Evolutionary conservation across 345 rosid species (phyloP).

Genomic region (Acer yangbiense): DNA sequence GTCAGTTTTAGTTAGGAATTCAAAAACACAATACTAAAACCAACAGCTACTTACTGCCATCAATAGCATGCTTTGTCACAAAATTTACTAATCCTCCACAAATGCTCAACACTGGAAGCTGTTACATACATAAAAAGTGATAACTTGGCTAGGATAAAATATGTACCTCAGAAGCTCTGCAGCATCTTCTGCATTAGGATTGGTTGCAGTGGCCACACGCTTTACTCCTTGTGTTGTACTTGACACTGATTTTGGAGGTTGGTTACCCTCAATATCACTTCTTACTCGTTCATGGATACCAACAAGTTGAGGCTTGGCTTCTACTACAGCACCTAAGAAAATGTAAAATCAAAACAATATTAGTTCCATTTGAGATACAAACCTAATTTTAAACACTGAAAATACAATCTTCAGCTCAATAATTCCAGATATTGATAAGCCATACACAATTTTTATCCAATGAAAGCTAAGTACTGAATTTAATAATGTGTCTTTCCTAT

Average conservation of each 20-base stretch:
- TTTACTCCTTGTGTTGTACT: conserved; percentile 45
- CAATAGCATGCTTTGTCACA: not conserved
- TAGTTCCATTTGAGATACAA: not conserved
- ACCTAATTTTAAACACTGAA: not conserved
- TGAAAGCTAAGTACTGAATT: not conserved
- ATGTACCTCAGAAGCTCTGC: conserved; percentile 78
- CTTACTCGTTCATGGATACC: conserved; percentile 88
- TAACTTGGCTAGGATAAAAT: not conserved
- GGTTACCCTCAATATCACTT: conserved; percentile 68
- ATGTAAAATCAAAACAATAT: conserved; percentile 11
- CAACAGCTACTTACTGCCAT: not conserved
- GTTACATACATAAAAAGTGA: not conserved
- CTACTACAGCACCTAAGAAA: conserved; percentile 68
- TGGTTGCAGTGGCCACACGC: conserved; percentile 68
- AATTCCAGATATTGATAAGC: not conserved
- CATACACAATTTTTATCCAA: not conserved
- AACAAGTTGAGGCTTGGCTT: conserved; percentile 83
- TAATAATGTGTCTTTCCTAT: not conserved
- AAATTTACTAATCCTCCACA: not conserved
- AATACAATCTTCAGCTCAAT: conserved; percentile 1
- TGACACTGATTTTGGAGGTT: conserved; percentile 43
- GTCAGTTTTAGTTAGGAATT: not conserved
- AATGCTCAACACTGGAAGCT: not conserved
- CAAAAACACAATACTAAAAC: not conserved
- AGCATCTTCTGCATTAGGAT: conserved; percentile 90